Evolutionary conservation across 2,329 filamentous ascomycete species (phyloP), one percentile per base, ranked within the genome.

Genomic region (Volutella citrinella): DNA sequence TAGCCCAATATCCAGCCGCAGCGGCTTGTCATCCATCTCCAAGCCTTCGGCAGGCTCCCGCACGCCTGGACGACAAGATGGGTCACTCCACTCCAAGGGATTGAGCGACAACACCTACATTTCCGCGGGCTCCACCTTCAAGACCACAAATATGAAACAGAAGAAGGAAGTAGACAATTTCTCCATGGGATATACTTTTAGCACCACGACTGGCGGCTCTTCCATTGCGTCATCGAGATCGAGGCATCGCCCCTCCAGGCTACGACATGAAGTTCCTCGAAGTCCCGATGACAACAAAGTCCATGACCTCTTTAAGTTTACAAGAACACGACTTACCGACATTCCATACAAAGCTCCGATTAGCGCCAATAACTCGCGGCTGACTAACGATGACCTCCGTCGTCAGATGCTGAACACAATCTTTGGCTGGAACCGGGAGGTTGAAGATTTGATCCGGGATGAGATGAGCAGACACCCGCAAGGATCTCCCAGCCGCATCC

Each of bases 341-440:
- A 78, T 96, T 5, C 82, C 87, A 0, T 95, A 94, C 56, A 82
- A 84, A 50, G 79, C 84, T 29, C 78, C 82, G 1, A 73, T 80
- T 11, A 63, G 70, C 2, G 50, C 71, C 11, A 75, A 83, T 45
- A 72, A 78, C 35, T 61, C 68, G 4, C 74, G 73, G 18, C 63
- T 87, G 16, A 86, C 84, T 4, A 82, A 82, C 41, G 84, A 96
- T 48, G 83, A 95, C 47, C 73, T 96, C 27, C 81, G 91, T 29
- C 76, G 76, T 28, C 90, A 96, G 60, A 96, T 98, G 90, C 74
- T 98, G 5, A 87, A 76, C 48, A 84, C 90, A 6, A 89, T 98
- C 3, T 98, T 98, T 60, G 93, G 93, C 4, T 98, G 93, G 90
- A 82, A 91, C 32, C 82, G 82, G 35, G 87, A 95, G 49, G 81